Evolutionary conservation across 495 filamentous ascomycete species (phyloP).

Genomic region (Glutinoglossum americanum): DNA sequence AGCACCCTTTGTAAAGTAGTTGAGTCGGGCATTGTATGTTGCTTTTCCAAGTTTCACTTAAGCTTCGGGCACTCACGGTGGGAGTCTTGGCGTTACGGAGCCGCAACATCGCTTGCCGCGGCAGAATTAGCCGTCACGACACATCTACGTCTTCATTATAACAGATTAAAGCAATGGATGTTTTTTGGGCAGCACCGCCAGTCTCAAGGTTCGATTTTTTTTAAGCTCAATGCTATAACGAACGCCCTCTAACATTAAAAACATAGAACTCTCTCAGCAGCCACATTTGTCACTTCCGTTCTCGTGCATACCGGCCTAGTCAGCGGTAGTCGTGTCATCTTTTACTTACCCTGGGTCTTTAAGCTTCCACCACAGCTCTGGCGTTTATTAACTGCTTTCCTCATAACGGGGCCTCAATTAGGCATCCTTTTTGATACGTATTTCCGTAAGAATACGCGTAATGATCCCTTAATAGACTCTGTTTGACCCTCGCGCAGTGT

Average conservation of each 20-base stretch:
- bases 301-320: conserved; percentile 39
- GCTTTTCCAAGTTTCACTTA: no score
- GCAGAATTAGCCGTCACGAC: not conserved
- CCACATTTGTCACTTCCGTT: conserved; percentile 40
- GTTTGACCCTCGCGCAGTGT: conserved; percentile 24
- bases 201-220: conserved; percentile 33
- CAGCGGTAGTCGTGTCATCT: conserved; percentile 30
- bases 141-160: not conserved
- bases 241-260: not conserved
- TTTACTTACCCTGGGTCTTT: conserved; percentile 31
- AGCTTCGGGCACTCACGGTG: no score
- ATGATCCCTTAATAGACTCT: not conserved
- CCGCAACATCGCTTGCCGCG: not conserved
- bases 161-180: conserved; percentile 26
- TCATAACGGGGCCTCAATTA: conserved; percentile 41
- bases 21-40: no score
- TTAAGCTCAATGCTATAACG: not conserved
- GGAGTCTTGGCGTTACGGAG: not conserved
- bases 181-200: conserved; percentile 49
- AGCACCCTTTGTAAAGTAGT: no score
- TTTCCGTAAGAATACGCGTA: conserved; percentile 33
- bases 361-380: conserved; percentile 46
- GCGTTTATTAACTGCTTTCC: conserved; percentile 47
- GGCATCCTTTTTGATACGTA: conserved; percentile 64
- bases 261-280: conserved; percentile 46